Base-by-base conservation (phyloP, 768 basidiomycete genomes). In the Dendrothele bispora region DNA sequence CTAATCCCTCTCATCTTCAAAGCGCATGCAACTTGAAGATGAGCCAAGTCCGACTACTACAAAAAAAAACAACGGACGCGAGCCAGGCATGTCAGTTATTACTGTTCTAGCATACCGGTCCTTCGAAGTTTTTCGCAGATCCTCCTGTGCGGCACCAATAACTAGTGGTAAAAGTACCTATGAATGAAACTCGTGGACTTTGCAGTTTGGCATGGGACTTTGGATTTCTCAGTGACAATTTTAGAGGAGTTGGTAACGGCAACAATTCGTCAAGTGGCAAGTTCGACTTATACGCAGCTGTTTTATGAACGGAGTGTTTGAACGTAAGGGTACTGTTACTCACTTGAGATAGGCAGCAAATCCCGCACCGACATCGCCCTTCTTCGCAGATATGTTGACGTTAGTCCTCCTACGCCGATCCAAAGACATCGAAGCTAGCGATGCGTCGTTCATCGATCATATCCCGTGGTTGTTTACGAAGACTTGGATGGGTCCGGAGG, bases 381-480 rank as follows among this genome's bases (percentile, higher is more conserved):
- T 98, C 80, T 99, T 99, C 46, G 97, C 98, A 17, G 97, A 97
- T 7, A 97, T 98, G 73, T 98, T 98, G 60, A 98, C 95, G n/a
- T n/a, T n/a, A n/a, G n/a, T n/a, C n/a, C n/a, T n/a, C n/a, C n/a
- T n/a, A n/a, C n/a, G n/a, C n/a, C n/a, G n/a, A n/a, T n/a, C n/a
- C n/a, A n/a, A n/a, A n/a, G n/a, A n/a, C n/a, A n/a, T n/a, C n/a
- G n/a, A n/a, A n/a, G n/a, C n/a, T n/a, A n/a, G n/a, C n/a, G n/a
- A n/a, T n/a, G n/a, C n/a, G n/a, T n/a, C n/a, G n/a, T n/a, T n/a
- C n/a, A n/a, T n/a, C n/a, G n/a, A n/a, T n/a, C n/a, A n/a, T n/a
- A n/a, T n/a, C n/a, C n/a, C n/a, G n/a, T n/a, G n/a, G n/a, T n/a
- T n/a, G n/a, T n/a, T n/a, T n/a, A n/a, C n/a, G n/a, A n/a, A n/a